Percentiles rank a stretch among this genome's conserved stretches.
These are phyloP conservation scores for Tuber brumale DNA, from an alignment of 495 filamentous ascomycete genomes.

Conservation along the genomic window DNA sequence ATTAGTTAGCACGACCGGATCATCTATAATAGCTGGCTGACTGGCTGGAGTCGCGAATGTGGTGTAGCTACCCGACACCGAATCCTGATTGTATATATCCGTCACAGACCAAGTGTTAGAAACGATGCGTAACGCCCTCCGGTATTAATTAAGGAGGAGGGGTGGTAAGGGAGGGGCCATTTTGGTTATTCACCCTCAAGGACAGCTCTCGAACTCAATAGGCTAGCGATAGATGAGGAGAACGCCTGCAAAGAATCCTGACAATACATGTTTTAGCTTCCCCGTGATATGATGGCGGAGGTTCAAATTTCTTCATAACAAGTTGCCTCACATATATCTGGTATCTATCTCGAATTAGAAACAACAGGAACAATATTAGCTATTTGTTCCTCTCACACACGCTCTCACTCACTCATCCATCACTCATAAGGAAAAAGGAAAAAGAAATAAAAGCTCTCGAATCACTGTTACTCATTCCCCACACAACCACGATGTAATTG, in stretches of 20 bases:
- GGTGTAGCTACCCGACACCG: slow-evolving; percentile 57
- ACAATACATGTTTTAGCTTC: slow-evolving; percentile 13
- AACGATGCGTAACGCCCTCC: slow-evolving; percentile 13
- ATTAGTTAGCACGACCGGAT: slow-evolving; percentile 19
- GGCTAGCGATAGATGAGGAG: slow-evolving; percentile 81
- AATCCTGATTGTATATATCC: slow-evolving; percentile 52
- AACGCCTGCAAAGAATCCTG: slow-evolving; percentile 96
- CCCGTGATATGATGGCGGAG: not conserved
- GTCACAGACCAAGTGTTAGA: slow-evolving; percentile 21
- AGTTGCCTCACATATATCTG: slow-evolving; percentile 58
- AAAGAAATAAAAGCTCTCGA: not conserved
- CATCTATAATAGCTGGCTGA: slow-evolving; percentile 2
- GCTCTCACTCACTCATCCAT: not conserved
- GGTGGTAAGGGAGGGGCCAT: not conserved
- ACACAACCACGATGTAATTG: not conserved
- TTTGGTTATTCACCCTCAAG: slow-evolving; percentile 58
- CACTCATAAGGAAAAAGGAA: not conserved
- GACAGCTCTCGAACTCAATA: slow-evolving; percentile 81
- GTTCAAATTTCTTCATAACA: not conserved
- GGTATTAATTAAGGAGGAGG: not conserved
- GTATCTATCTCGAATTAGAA: slow-evolving; percentile 50
- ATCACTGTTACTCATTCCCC: not conserved
- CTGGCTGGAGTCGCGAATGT: slow-evolving; percentile 15
- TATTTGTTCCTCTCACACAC: not conserved
- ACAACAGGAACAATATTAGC: not conserved